Conservation (phyloP, 176 grass and related monocot genomes). For the Oryza longistaminata region DNA sequence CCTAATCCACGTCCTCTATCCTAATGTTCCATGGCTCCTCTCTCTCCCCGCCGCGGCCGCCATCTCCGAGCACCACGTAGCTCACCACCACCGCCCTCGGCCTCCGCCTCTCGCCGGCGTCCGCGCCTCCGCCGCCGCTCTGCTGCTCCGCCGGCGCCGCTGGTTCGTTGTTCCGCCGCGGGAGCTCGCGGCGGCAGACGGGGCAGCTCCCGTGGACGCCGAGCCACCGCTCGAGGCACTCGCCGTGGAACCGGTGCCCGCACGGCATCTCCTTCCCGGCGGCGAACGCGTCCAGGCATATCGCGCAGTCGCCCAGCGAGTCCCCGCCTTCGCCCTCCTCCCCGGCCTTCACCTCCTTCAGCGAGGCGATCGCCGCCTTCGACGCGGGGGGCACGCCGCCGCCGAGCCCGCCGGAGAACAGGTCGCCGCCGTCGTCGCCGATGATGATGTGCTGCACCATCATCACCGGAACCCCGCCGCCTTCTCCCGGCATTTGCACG, state of each 20-base stretch:
- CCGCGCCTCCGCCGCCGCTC: not conserved
- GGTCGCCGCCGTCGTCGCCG: conserved; percentile 9
- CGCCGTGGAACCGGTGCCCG: conserved; percentile 73
- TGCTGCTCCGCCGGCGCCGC: conserved; percentile 6
- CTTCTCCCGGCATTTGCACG: not conserved
- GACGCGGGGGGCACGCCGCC: conserved; percentile 54
- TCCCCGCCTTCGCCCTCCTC: not conserved
- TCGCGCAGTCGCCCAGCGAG: conserved; percentile 46
- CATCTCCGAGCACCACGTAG: conserved; percentile 26
- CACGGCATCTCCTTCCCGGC: conserved; percentile 79
- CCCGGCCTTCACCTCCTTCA: conserved; percentile 52
- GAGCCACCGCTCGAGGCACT: conserved; percentile 76
- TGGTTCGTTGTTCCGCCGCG: conserved; percentile 7
- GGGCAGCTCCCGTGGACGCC: conserved; percentile 75
- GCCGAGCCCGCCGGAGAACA: conserved; percentile 40
- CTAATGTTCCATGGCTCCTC: conserved; percentile 45
- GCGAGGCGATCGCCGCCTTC: conserved; percentile 60
- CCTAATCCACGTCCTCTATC: conserved; percentile 60
- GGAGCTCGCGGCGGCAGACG: conserved; percentile 60
- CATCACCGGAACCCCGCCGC: not conserved
- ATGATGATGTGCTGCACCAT: conserved; percentile 37
- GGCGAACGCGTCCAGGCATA: conserved; percentile 66
- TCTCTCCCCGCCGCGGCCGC: not conserved
- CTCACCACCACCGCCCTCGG: conserved; percentile 41
- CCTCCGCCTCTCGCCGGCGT: conserved; percentile 32